phyloP scores from a whole-genome alignment of 2,329 filamentous ascomycete species.

The Ascosphaera apis region DNA sequence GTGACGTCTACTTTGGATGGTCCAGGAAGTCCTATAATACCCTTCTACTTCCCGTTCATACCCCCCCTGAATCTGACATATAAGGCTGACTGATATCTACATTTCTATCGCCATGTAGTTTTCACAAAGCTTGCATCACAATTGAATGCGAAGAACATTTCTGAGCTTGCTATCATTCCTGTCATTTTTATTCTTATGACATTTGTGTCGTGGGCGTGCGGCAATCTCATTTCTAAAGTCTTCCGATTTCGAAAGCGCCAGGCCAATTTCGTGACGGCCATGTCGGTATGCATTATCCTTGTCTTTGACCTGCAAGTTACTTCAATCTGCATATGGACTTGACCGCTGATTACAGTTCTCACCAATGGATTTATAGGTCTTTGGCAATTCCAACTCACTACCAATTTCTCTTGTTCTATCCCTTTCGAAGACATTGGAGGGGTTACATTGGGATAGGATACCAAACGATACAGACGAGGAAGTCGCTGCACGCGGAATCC shows the following conservation, averaged over 20 bases:
- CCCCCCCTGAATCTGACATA: background rate
- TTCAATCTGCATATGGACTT: background rate
- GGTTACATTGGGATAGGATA: conserved; percentile 80
- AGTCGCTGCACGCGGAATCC: conserved; percentile 75
- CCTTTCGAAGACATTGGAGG: conserved; percentile 72
- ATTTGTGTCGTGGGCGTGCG: conserved; percentile 58
- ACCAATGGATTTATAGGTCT: conserved; percentile 33
- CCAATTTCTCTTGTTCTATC: conserved; percentile 92
- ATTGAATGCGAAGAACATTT: conserved; percentile 70
- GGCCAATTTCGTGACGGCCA: conserved; percentile 84
- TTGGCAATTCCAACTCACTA: conserved; percentile 94
- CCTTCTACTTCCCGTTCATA: background rate
- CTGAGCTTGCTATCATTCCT: conserved; percentile 84
- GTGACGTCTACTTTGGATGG: too few species aligned
- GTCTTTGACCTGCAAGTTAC: background rate
- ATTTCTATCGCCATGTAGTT: conserved; percentile 28
- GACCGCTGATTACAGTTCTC: conserved; percentile 4
- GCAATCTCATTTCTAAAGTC: conserved; percentile 43
- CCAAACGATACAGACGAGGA: conserved; percentile 88
- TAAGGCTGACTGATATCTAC: too few species aligned
- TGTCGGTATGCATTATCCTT: conserved; percentile 39
- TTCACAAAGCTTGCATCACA: conserved; percentile 95
- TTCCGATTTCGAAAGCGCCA: conserved; percentile 70
- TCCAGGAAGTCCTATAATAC: too few species aligned
- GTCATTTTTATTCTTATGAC: conserved; percentile 81